A percentile compares a stretch with the other conserved stretches of the same genome.
Conservation (phyloP, 140 eudicot genomes). For the Ambrosia hybrid region DNA sequence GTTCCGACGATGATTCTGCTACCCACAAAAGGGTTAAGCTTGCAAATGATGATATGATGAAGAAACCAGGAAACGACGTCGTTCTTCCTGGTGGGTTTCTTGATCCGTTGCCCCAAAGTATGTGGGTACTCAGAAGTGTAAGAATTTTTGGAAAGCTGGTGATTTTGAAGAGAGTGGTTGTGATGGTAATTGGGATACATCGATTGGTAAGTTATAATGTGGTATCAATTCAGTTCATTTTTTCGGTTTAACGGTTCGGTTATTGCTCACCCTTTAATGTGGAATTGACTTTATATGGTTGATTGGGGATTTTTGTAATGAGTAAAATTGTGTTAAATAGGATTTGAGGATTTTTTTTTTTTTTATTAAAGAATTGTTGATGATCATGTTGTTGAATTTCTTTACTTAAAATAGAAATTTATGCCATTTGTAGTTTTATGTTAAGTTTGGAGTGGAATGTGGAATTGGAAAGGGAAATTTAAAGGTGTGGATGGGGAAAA, state of each 20-base stretch:
- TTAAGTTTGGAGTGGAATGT: background rate
- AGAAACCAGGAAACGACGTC: conserved; percentile 19
- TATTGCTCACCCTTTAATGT: too few relatives aligned
- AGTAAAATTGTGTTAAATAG: background rate
- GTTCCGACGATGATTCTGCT: conserved; percentile 37
- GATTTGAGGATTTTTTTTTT: background rate
- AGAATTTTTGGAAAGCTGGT: conserved; percentile 87
- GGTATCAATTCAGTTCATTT: too few relatives aligned
- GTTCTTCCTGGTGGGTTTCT: conserved; percentile 60
- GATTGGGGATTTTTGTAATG: background rate
- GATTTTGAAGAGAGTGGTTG: conserved; percentile 44
- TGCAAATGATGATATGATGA: too few relatives aligned
- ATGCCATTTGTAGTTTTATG: background rate
- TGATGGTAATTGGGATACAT: conserved; percentile 39
- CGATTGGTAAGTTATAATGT: conserved; percentile 36
- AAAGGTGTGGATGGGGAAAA: background rate
- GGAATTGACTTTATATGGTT: background rate
- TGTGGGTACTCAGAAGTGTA: conserved; percentile 18
- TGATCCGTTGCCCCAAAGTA: conserved; percentile 51
- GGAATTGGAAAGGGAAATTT: background rate
- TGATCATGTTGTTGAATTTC: background rate
- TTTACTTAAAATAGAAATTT: background rate
- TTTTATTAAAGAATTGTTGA: background rate
- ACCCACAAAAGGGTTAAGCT: too few relatives aligned
- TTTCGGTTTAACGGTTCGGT: too few relatives aligned